Evolutionary conservation across 306 rosid genomes (phyloP).

Genomic region (Vicia faba): DNA sequence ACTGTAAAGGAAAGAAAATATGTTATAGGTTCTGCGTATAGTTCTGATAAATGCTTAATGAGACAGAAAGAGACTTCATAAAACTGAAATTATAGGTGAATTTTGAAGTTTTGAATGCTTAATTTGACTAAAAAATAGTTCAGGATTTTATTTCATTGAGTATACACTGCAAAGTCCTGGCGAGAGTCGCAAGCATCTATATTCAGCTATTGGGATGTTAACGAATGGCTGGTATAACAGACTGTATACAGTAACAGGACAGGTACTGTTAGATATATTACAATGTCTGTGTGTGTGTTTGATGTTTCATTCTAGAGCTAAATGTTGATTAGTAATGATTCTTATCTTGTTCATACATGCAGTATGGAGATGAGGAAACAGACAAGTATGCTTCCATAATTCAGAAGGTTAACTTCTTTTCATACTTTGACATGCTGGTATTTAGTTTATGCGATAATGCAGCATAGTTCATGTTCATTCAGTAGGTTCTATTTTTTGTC

Average conservation of each 20-base stretch:
- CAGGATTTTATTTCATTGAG: slow-evolving; percentile 85
- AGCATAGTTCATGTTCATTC: not conserved
- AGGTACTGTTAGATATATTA: slow-evolving; percentile 50
- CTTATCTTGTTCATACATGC: slow-evolving; percentile 32
- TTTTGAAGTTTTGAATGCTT: not conserved
- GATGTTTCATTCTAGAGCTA: slow-evolving; percentile 19
- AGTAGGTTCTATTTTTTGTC: slow-evolving; percentile 21
- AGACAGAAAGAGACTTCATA: too few relatives aligned
- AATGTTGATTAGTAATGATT: not conserved
- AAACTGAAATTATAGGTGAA: not conserved
- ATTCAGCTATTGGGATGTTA: slow-evolving; percentile 89
- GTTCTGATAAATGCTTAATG: too few relatives aligned
- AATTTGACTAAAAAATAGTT: slow-evolving; percentile 12
- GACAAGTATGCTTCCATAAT: slow-evolving; percentile 62
- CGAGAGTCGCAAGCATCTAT: slow-evolving; percentile 68
- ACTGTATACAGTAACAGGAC: slow-evolving; percentile 88
- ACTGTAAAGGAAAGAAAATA: not conserved
- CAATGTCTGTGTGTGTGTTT: not conserved
- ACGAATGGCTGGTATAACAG: slow-evolving; percentile 89
- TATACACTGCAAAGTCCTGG: slow-evolving; percentile 79
- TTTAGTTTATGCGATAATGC: slow-evolving; percentile 3
- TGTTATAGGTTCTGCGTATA: not conserved
- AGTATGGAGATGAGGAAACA: slow-evolving; percentile 73
- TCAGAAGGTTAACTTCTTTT: slow-evolving; percentile 55
- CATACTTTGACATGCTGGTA: not conserved